Evolutionary conservation across 75 land plant genomes (phyloP).

Genomic region (Pinus taeda): DNA sequence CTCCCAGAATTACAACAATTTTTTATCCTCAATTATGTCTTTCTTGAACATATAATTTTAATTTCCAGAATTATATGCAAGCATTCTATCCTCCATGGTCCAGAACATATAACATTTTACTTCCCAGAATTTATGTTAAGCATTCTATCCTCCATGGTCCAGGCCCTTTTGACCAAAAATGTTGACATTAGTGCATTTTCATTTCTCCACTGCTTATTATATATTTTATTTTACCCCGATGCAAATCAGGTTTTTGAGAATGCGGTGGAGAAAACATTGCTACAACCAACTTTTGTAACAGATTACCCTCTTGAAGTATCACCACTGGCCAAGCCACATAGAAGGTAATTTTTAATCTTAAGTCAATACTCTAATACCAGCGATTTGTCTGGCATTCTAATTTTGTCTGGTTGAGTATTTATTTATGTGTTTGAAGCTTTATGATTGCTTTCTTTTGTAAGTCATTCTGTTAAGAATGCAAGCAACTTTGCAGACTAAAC

Average conservation of each 20-base stretch:
- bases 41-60: too few relatives aligned
- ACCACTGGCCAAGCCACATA: slow-evolving; percentile 87
- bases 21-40: too few relatives aligned
- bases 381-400: not conserved
- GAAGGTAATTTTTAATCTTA: slow-evolving; percentile 44
- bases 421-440: not conserved
- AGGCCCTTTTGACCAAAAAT: not conserved
- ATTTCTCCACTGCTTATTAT: not conserved
- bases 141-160: not conserved
- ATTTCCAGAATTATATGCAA: not conserved
- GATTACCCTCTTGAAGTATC: slow-evolving; percentile 94
- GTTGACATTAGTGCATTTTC: not conserved
- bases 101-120: too few relatives aligned
- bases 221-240: not conserved
- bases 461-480: not conserved
- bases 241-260: slow-evolving; percentile 71
- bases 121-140: not conserved
- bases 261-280: slow-evolving; percentile 71
- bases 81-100: not conserved
- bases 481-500: not conserved
- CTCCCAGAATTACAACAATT: not conserved
- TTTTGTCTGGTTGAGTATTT: not conserved
- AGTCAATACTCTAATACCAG: not conserved
- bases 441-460: not conserved
- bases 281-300: slow-evolving; percentile 90